Base-by-base conservation (phyloP, 768 basidiomycete genomes). In the Coprinellus micaceus region DNA sequence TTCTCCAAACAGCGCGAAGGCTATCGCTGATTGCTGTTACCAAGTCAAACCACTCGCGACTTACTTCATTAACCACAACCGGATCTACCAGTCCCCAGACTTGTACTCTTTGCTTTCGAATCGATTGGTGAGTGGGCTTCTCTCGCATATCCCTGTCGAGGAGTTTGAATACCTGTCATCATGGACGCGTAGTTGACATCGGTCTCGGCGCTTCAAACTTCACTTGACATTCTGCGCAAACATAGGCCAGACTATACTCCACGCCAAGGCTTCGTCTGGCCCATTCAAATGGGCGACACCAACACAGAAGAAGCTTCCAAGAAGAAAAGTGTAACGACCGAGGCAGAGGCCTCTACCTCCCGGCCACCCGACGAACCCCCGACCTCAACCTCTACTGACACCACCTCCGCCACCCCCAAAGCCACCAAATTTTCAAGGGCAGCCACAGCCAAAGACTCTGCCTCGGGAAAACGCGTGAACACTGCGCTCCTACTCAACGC, bases 21-120 rank as follows among this genome's bases (percentile, higher is more conserved):
- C 29, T n/a, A 37, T 54, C 48, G 48, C 45, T 67, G n/a, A 43
- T 19, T 43, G 40, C 40, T 43, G n/a, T n/a, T n/a, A n/a, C 17
- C 36, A 9, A 94, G 93, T 88, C 46, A 80, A 79, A 57, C 86
- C 91, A 3, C 71, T 94, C 58, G 88, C 87, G 17, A 87, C 85
- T 9, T 95, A 93, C 69, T 95, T 93, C 66, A 84, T 95, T 65
- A 82, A 92, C 74, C 87, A 94, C 71, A 89, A 89, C 66, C 84
- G 89, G 59, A 91, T 94, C 60, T 94, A 94, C 67, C 90, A 91
- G 66, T 84, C 90, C 0, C 93, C 93, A 10, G 88, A 91, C 61
- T 74, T 94, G 30, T 93, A 94, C 66, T 85, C 85, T 10, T 78
- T 95, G 2, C 74, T 95, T 40, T 91, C 91, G 49, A 91, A 91